Evolutionary conservation across 2,329 filamentous ascomycete genomes (phyloP), one percentile per base, ranked within the genome.

Genomic region (Cladosporium cucumerinum): DNA sequence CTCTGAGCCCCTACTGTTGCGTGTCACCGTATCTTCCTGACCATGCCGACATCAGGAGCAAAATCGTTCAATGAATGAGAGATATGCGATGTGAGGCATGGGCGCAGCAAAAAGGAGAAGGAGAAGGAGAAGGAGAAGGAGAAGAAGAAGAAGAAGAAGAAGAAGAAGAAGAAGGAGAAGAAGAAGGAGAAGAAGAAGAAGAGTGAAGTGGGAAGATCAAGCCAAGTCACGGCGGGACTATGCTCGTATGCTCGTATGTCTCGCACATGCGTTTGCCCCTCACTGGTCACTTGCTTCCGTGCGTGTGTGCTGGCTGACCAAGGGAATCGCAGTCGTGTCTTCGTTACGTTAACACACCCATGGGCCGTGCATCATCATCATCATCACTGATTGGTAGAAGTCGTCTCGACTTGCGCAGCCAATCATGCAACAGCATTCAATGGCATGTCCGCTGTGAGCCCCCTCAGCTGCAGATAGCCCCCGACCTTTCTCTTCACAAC

Each of bases 121-220:
- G n/a, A n/a, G n/a, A n/a, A n/a, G n/a, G n/a, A n/a, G 32, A 26
- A 7, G 55, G 16, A 23, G n/a, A 25, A 59, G 28, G n/a, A 49
- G 25, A 32, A n/a, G 6, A 23, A 21, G 25, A 25, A n/a, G 32
- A 26, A 7, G 55, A 25, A 23, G n/a, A 25, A 59, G 28, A 26
- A 49, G 25, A 32, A n/a, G 6, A 23, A 21, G 25, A 25, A n/a
- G 32, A 26, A 7, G 55, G 16, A 23, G n/a, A 25, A 59, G 28
- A 26, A 49, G 32, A 26, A 7, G 55, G 16, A 23, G n/a, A 25
- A 59, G 28, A 26, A 49, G 25, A 32, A n/a, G 6, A 23, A 21
- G 25, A 25, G 57, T 39, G 39, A 59, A 48, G 39, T 48, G 57
- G 39, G 57, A 59, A 48, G 39, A 59, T 51, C 43, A 51, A 46